Evolutionary conservation across 73 alveolate species (phyloP).

Genomic region (Symbiodinium natans): DNA sequence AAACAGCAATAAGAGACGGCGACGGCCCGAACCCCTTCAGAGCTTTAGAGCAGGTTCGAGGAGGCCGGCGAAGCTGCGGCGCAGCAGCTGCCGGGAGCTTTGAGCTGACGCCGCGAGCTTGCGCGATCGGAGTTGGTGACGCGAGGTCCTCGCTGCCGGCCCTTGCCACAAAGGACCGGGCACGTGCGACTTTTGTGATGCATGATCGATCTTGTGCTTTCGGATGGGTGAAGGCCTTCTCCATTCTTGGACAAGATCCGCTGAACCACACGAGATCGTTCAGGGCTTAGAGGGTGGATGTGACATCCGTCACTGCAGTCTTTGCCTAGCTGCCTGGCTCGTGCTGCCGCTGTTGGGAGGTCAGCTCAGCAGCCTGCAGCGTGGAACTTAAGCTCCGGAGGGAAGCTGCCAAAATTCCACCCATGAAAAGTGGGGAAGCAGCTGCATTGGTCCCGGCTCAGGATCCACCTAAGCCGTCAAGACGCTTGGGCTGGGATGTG

Average conservation of each 20-base stretch:
- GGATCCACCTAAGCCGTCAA: too few species aligned
- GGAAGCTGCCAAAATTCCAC: too few species aligned
- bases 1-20: too few species aligned
- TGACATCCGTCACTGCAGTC: too few species aligned
- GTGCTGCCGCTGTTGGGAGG: too few species aligned
- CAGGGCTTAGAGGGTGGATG: background rate
- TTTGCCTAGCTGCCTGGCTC: too few species aligned
- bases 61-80: conserved; percentile 74
- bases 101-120: background rate
- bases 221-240: background rate
- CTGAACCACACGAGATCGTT: background rate
- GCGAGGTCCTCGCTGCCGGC: background rate
- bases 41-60: conserved; percentile 27
- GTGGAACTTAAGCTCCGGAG: too few species aligned
- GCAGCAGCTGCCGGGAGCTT: conserved; percentile 33
- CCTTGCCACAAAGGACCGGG: background rate
- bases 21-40: too few species aligned
- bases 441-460: too few species aligned
- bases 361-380: too few species aligned
- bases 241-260: background rate
- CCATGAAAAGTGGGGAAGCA: too few species aligned
- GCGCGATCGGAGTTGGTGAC: background rate
- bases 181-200: background rate
- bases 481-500: too few species aligned
- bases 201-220: background rate